phyloP scores from a whole-genome alignment of 2,329 filamentous ascomycete genomes.

The Venturia effusa region DNA sequence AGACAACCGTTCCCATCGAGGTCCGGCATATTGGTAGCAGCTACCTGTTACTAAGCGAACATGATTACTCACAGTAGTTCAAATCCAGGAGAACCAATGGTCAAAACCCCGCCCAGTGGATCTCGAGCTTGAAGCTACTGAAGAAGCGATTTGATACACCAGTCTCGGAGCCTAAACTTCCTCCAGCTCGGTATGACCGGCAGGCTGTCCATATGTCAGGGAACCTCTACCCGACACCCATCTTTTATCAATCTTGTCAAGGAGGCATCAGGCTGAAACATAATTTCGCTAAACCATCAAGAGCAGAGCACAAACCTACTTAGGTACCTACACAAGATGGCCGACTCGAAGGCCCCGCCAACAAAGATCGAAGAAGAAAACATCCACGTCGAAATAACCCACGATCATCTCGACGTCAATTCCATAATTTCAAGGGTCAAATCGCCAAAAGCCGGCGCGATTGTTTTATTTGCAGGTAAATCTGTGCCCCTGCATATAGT shows the following conservation, averaged over 20 bases:
- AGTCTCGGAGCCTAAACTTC: neutral
- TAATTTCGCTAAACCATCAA: neutral
- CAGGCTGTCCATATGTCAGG: neutral
- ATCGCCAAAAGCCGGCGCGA: conserved; percentile 62
- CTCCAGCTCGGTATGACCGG: neutral
- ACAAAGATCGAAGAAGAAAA: conserved; percentile 27
- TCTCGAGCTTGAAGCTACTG: neutral
- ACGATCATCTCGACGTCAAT: conserved; percentile 46
- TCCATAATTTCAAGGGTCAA: conserved; percentile 55
- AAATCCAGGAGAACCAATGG: neutral
- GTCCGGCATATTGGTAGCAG: neutral
- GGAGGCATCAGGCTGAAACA: neutral
- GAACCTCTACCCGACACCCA: neutral
- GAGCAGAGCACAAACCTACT: neutral
- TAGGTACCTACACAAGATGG: no score
- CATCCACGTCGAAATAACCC: conserved; percentile 60
- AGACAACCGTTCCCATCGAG: no score
- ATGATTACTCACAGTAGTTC: neutral
- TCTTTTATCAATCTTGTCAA: neutral
- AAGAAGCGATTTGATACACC: neutral
- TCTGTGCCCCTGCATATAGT: neutral
- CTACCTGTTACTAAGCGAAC: neutral
- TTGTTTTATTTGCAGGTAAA: conserved; percentile 64
- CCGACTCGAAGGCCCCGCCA: neutral
- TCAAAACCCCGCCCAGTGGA: neutral